Evolutionary conservation across 768 basidiomycete genomes (phyloP).

Genomic region (Russula sp.): DNA sequence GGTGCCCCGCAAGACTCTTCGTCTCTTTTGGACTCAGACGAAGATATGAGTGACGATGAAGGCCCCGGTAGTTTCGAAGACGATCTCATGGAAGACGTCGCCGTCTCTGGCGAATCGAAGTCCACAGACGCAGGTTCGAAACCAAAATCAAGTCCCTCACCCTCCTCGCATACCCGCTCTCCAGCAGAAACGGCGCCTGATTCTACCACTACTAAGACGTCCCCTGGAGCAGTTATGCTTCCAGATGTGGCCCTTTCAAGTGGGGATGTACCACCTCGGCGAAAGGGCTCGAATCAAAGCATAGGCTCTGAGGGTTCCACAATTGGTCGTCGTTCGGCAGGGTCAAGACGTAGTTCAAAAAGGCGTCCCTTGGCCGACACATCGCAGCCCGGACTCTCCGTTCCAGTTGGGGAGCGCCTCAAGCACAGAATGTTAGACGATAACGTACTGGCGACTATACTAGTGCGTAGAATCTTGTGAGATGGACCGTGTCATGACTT

Average conservation of each 20-base stretch:
- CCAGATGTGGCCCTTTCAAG: neutral
- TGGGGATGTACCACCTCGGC: conserved; percentile 12
- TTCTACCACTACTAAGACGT: neutral
- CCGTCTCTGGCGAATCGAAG: conserved; percentile 59
- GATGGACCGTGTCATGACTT: conserved; percentile 4
- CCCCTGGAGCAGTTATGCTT: neutral
- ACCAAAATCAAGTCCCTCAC: neutral
- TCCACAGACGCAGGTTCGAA: conserved; percentile 16
- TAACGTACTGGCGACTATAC: conserved; percentile 63
- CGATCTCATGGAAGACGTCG: conserved; percentile 78
- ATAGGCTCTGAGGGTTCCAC: conserved; percentile 23
- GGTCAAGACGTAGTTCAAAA: conserved; percentile 53
- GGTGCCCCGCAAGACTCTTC: conserved; percentile 45
- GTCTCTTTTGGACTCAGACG: conserved; percentile 58
- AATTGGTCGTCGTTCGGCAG: conserved; percentile 32
- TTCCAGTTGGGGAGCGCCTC: conserved; percentile 70
- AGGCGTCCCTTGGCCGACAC: conserved; percentile 36
- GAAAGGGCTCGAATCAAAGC: conserved; percentile 18
- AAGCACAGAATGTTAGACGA: conserved; percentile 75
- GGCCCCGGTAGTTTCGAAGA: conserved; percentile 73
- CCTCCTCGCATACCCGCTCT: conserved; percentile 15
- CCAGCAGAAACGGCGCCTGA: conserved; percentile 14
- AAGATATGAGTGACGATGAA: conserved; percentile 65
- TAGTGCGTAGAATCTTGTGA: conserved; percentile 48
- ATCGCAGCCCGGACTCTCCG: conserved; percentile 32